These are phyloP conservation scores for Uronychia binucleata DNA, from an alignment of 73 alveolate species.

Conservation along the genomic window DNA sequence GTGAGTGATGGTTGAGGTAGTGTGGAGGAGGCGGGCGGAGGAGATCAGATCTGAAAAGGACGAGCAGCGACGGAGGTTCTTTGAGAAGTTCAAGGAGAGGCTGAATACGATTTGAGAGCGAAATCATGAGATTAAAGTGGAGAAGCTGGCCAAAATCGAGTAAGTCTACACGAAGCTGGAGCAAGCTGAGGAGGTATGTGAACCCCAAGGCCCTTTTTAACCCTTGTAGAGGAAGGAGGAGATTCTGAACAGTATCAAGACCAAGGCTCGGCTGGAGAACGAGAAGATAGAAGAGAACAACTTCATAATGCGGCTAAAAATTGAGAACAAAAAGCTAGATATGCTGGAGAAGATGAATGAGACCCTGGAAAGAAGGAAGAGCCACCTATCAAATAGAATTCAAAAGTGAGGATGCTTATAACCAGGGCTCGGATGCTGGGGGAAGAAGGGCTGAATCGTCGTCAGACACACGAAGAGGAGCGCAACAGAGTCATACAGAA, in stretches of 20 bases:
- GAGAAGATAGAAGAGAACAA: conserved; percentile 19
- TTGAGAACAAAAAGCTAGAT: conserved; percentile 9
- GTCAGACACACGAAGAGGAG: not conserved
- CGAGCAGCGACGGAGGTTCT: not conserved
- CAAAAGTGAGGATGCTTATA: not conserved
- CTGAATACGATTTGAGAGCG: not conserved
- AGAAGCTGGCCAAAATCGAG: not conserved
- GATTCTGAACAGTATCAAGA: not conserved
- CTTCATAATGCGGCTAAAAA: not conserved
- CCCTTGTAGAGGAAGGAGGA: conserved; percentile 1
- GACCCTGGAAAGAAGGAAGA: not conserved
- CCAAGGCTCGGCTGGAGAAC: conserved; percentile 7
- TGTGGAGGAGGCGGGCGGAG: not conserved
- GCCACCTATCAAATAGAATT: not conserved
- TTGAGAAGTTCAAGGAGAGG: not conserved
- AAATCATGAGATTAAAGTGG: not conserved
- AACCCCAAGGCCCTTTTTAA: not conserved
- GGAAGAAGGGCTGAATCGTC: not conserved
- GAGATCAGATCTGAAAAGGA: not conserved
- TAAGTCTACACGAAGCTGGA: not conserved
- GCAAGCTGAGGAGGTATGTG: not conserved
- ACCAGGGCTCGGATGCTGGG: not conserved
- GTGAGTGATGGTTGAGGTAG: no score
- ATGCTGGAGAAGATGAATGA: not conserved
- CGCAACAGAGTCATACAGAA: not conserved